Percentiles rank a stretch among this genome's conserved stretches.
phyloP scores from a whole-genome alignment of 2,329 filamentous ascomycete genomes.

The Didymosphaeria variabile region DNA sequence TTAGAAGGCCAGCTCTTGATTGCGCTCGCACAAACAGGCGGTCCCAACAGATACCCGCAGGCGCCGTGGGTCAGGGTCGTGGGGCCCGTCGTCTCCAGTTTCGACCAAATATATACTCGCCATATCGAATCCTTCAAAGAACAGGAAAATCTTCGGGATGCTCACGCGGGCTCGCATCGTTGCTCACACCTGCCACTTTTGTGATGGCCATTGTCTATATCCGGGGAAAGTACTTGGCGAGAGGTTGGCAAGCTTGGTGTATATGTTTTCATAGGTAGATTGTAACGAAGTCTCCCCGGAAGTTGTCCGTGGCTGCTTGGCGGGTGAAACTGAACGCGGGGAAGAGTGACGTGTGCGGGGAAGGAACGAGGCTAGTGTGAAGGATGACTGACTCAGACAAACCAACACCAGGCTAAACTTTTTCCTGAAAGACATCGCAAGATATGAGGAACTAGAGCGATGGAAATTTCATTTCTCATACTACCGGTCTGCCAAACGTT shows the following conservation, averaged over 20 bases:
- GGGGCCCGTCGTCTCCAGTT: too few relatives aligned
- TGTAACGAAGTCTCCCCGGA: constrained; percentile 13
- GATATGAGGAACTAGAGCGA: too few relatives aligned
- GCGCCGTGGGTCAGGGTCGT: neutral
- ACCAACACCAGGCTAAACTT: neutral
- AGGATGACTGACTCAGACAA: neutral
- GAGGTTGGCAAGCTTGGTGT: constrained; percentile 10
- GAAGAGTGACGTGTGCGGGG: constrained; percentile 7
- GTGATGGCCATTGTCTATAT: neutral
- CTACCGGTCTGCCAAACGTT: neutral
- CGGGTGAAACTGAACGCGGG: constrained; percentile 2
- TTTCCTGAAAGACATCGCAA: neutral
- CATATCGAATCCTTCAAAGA: neutral
- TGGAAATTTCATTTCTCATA: neutral
- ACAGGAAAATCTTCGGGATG: neutral
- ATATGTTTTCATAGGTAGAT: neutral
- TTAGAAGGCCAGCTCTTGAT: too few relatives aligned
- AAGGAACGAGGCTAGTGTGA: neutral
- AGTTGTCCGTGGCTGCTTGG: constrained; percentile 1
- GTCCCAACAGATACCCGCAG: neutral
- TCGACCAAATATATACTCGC: neutral
- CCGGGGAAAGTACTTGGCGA: constrained; percentile 9
- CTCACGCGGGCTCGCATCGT: constrained; percentile 4
- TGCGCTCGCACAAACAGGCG: too few relatives aligned
- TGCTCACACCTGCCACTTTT: constrained; percentile 12